phyloP scores from a whole-genome alignment of 805 yeast species.

The Saccharomyces eubayanus region DNA sequence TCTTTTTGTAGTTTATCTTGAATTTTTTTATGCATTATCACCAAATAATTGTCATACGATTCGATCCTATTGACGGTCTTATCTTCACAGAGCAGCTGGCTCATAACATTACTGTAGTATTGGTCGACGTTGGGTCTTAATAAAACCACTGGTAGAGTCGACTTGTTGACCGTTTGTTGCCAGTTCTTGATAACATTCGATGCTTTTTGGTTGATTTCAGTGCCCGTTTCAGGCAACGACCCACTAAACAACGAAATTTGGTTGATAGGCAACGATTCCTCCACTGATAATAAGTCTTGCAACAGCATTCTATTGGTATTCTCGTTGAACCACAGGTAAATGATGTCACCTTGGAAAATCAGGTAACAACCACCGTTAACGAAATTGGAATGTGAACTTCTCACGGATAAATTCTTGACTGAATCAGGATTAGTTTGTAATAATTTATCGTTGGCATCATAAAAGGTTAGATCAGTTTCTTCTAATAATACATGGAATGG shows the following conservation, averaged over 20 bases:
- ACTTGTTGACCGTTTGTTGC: slow-evolving; percentile 19
- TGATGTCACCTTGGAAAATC: slow-evolving; percentile 56
- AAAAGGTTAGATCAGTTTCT: slow-evolving; percentile 46
- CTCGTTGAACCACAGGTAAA: slow-evolving; percentile 60
- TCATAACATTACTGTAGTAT: slow-evolving; percentile 32
- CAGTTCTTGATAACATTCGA: slow-evolving; percentile 51
- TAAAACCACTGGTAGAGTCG: slow-evolving; percentile 20
- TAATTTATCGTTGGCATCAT: slow-evolving; percentile 34
- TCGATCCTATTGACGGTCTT: slow-evolving; percentile 43
- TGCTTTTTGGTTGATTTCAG: slow-evolving; percentile 61
- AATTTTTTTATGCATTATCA: slow-evolving; percentile 58
- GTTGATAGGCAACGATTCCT: slow-evolving; percentile 18
- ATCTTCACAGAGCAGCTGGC: slow-evolving; percentile 68
- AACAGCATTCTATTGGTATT: slow-evolving; percentile 59
- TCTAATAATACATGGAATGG: slow-evolving; percentile 55
- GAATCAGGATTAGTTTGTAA: slow-evolving; percentile 36
- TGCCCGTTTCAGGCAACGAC: slow-evolving; percentile 61
- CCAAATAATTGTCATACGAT: slow-evolving; percentile 59
- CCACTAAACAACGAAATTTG: slow-evolving; percentile 29
- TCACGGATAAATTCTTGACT: slow-evolving; percentile 39
- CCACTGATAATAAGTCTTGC: slow-evolving; percentile 66
- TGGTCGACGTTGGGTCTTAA: slow-evolving; percentile 29
- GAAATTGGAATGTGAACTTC: slow-evolving; percentile 28
- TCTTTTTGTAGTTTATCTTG: slow-evolving; percentile 45
- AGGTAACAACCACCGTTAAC: slow-evolving; percentile 72